Conservation (phyloP, 495 filamentous ascomycete species). For the Podospora pseudoanserina region DNA sequence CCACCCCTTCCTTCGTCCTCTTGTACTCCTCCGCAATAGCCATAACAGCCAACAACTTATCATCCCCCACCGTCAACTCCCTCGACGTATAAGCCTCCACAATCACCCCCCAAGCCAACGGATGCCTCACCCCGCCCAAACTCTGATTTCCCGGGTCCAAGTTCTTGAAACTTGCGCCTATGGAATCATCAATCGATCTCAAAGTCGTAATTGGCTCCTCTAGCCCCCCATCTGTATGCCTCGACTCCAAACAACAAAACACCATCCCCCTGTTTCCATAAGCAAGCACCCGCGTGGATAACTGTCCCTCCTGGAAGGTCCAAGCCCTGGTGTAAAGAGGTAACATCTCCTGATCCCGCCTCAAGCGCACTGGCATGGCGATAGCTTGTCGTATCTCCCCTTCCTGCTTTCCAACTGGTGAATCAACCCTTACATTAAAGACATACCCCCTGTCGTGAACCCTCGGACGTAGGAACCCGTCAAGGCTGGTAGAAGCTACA, state of each 20-base stretch:
- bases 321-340: not conserved
- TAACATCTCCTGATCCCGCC: not conserved
- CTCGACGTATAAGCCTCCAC: not conserved
- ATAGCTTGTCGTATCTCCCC: not conserved
- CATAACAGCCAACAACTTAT: not conserved
- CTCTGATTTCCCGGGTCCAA: not conserved
- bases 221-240: not conserved
- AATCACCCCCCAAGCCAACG: not conserved
- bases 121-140: not conserved
- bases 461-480: not conserved
- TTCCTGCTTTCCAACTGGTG: not conserved
- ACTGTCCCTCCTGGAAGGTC: not conserved
- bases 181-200: not conserved
- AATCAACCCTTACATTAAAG: not conserved
- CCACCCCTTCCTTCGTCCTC: not conserved
- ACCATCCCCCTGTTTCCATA: not conserved
- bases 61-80: not conserved
- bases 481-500: not conserved
- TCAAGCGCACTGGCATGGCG: not conserved
- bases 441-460: not conserved
- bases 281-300: not conserved
- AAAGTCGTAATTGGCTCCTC: not conserved
- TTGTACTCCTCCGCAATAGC: constrained; percentile 3
- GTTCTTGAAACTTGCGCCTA: not conserved
- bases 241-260: not conserved